Evolutionary conservation across 768 basidiomycete genomes (phyloP).

Genomic region (Tulasnella sp.): DNA sequence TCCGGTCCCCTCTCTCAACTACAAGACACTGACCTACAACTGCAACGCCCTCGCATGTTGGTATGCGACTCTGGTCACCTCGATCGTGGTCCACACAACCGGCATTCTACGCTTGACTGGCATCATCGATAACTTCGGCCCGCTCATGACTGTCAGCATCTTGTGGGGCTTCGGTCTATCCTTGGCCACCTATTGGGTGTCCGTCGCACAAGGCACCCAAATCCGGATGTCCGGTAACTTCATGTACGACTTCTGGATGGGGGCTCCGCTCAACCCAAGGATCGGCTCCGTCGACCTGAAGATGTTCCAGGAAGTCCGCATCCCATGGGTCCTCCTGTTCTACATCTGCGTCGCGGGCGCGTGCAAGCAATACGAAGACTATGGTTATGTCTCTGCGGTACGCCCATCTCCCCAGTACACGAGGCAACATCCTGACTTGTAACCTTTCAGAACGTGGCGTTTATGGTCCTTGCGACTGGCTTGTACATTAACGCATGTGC

Average conservation of each 20-base stretch:
- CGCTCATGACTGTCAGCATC: constrained; percentile 91
- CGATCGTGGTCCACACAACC: constrained; percentile 61
- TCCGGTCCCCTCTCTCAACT: constrained; percentile 86
- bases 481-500: constrained; percentile 73
- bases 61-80: constrained; percentile 70
- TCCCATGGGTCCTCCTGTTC: constrained; percentile 95
- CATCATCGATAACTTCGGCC: constrained; percentile 93
- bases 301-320: constrained; percentile 96
- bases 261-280: constrained; percentile 85
- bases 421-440: not conserved
- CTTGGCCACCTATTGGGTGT: constrained; percentile 66
- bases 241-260: constrained; percentile 96
- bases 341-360: constrained; percentile 84
- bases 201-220: constrained; percentile 62
- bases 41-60: constrained; percentile 85
- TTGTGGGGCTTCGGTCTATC: constrained; percentile 79
- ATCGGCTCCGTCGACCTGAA: constrained; percentile 87
- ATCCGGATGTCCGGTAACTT: constrained; percentile 92
- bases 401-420: not conserved
- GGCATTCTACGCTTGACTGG: constrained; percentile 81
- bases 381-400: constrained; percentile 80
- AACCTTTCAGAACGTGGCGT: constrained; percentile 69
- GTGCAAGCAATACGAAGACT: constrained; percentile 87
- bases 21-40: constrained; percentile 89
- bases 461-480: constrained; percentile 91